phyloP scores from a whole-genome alignment of 2,329 filamentous ascomycete genomes.

The Sporothrix mexicana region DNA sequence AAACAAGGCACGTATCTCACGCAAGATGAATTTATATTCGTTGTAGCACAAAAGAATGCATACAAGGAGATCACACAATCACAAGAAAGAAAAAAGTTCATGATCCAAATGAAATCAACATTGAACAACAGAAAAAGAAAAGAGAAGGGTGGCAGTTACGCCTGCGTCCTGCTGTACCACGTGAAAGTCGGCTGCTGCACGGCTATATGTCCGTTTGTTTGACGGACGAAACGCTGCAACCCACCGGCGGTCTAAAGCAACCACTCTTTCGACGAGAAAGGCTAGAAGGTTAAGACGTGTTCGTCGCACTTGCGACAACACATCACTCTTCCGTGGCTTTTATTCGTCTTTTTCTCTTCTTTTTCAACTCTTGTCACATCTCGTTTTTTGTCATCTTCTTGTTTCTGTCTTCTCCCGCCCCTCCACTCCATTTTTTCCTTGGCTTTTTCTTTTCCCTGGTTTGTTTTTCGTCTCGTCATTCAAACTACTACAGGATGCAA shows the following conservation, averaged over 20 bases:
- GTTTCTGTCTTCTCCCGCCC: neutral
- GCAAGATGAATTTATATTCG: neutral
- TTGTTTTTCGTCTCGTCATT: neutral
- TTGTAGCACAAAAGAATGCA: neutral
- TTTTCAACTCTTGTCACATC: neutral
- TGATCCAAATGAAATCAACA: slow-evolving; percentile 20
- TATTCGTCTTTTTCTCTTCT: neutral
- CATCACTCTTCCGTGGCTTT: neutral
- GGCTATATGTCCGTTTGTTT: slow-evolving; percentile 9
- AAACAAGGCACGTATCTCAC: neutral
- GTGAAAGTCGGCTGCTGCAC: slow-evolving; percentile 27
- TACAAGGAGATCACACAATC: neutral
- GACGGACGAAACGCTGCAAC: neutral
- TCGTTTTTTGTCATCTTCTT: neutral
- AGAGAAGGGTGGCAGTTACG: neutral
- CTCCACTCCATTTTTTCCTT: neutral
- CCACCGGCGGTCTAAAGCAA: neutral
- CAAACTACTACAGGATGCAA: neutral
- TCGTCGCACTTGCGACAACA: neutral
- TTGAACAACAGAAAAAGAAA: too few relatives aligned
- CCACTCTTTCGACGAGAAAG: neutral
- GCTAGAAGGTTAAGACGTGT: too few relatives aligned
- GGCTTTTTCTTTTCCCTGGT: neutral
- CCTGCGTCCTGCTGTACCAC: slow-evolving; percentile 21
- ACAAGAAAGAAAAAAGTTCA: slow-evolving; percentile 3